Evolutionary conservation across 2,329 filamentous ascomycete genomes (phyloP).

Genomic region (Cladosporium sp.): DNA sequence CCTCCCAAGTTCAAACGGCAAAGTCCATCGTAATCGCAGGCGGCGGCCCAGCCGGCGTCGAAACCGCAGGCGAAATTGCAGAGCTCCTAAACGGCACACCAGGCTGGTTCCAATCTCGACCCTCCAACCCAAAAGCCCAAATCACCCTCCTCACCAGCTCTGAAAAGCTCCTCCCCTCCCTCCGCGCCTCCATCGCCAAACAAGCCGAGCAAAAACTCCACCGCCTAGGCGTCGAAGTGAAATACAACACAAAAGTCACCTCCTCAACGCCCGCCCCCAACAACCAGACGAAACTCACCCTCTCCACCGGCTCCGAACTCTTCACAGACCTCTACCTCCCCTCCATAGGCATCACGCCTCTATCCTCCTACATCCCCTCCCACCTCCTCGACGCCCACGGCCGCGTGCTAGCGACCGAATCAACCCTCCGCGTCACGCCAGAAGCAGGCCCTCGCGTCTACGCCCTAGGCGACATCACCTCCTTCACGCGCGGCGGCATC

Average conservation of each 20-base stretch:
- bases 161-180: slow-evolving; percentile 34
- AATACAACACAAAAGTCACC: slow-evolving; percentile 35
- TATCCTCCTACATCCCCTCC: slow-evolving; percentile 45
- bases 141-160: slow-evolving; percentile 41
- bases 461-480: slow-evolving; percentile 40
- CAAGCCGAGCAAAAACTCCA: slow-evolving; percentile 40
- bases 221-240: slow-evolving; percentile 38
- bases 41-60: slow-evolving; percentile 35
- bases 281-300: neutral
- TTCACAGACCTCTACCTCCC: slow-evolving; percentile 48
- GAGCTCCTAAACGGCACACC: slow-evolving; percentile 36
- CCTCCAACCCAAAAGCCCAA: slow-evolving; percentile 32
- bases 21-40: slow-evolving; percentile 33
- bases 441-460: slow-evolving; percentile 39
- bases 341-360: slow-evolving; percentile 46
- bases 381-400: slow-evolving; percentile 41
- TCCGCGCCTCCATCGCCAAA: slow-evolving; percentile 35
- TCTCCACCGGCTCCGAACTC: slow-evolving; percentile 39
- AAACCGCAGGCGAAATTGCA: slow-evolving; percentile 35
- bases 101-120: slow-evolving; percentile 33
- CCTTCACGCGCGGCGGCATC: slow-evolving; percentile 34
- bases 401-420: slow-evolving; percentile 42
- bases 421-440: slow-evolving; percentile 37
- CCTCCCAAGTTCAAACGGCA: slow-evolving; percentile 29
- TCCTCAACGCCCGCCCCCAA: slow-evolving; percentile 21